phyloP scores from a whole-genome alignment of 805 yeast species.

The Saccharomycopsis malanga region DNA sequence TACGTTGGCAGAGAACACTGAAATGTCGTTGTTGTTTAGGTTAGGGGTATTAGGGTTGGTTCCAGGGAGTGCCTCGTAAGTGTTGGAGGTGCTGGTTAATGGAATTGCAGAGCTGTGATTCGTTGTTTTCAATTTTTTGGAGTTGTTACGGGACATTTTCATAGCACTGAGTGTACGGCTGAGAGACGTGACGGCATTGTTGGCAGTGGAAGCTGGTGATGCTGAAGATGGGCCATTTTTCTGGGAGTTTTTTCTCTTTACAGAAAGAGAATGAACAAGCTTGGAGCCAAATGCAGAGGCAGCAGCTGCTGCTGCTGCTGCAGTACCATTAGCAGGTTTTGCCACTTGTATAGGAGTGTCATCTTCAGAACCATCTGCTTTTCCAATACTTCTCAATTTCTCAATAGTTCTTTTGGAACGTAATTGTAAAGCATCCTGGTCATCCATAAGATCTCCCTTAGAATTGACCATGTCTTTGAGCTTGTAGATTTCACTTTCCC shows the following conservation, averaged over 20 bases:
- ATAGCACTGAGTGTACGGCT: constrained; percentile 20
- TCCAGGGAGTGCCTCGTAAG: neutral
- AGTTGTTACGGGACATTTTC: constrained; percentile 14
- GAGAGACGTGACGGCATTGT: constrained; percentile 10
- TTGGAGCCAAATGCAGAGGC: constrained; percentile 12
- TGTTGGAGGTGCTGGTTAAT: neutral
- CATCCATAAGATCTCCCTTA: constrained; percentile 13
- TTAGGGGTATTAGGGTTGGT: neutral
- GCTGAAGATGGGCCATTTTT: neutral
- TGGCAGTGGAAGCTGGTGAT: neutral
- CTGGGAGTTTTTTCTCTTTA: neutral
- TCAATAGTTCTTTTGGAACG: constrained; percentile 14
- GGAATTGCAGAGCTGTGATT: too few species aligned
- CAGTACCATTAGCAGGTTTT: constrained; percentile 5
- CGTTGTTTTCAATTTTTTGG: neutral
- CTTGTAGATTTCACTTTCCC: constrained; percentile 54
- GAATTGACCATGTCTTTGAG: constrained; percentile 22
- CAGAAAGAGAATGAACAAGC: constrained; percentile 10
- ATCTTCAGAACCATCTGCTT: neutral
- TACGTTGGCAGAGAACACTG: neutral
- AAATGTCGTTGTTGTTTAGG: neutral
- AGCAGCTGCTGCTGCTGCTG: neutral
- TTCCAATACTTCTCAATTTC: constrained; percentile 6
- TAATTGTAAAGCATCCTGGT: constrained; percentile 12
- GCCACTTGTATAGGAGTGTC: neutral